Percentiles rank a stretch among this genome's conserved stretches.
Conservation (phyloP, 768 basidiomycete genomes). For the Lactarius deliciosus region DNA sequence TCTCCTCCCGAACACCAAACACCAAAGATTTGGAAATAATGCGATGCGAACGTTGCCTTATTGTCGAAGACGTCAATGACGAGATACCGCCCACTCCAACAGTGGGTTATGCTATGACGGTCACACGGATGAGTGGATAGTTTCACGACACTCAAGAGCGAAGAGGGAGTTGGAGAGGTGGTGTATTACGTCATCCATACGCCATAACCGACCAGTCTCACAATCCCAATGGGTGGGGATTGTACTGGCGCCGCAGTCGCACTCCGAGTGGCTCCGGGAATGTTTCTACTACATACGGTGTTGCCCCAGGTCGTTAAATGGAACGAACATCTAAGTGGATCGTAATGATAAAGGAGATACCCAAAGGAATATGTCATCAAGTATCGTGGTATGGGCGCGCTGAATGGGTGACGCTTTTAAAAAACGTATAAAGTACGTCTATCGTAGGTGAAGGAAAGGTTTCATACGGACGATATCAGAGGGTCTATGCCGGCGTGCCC, state of each 20-base stretch:
- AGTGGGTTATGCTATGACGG: not conserved
- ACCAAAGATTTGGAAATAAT: not conserved
- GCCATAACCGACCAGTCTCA: not conserved
- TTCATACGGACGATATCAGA: constrained; percentile 20
- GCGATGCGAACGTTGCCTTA: not conserved
- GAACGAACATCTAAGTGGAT: constrained; percentile 15
- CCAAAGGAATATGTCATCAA: constrained; percentile 34
- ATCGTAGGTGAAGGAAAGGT: constrained; percentile 23
- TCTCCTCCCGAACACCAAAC: not conserved
- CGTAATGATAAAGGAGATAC: constrained; percentile 9
- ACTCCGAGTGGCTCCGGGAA: not conserved
- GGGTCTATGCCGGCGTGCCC: constrained; percentile 33
- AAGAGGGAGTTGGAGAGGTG: not conserved
- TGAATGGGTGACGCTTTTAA: constrained; percentile 31
- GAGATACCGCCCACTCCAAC: not conserved
- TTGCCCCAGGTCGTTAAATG: not conserved
- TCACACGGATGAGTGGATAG: not conserved
- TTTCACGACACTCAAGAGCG: not conserved
- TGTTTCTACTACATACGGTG: not conserved
- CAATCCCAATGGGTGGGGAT: not conserved
- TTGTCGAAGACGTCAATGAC: not conserved
- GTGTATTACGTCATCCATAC: constrained; percentile 3
- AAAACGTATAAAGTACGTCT: constrained; percentile 30
- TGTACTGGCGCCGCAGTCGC: not conserved
- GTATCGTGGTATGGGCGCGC: constrained; percentile 29